phyloP scores from a whole-genome alignment of 2,329 filamentous ascomycete species.

The Talaromyces amestolkiae region DNA sequence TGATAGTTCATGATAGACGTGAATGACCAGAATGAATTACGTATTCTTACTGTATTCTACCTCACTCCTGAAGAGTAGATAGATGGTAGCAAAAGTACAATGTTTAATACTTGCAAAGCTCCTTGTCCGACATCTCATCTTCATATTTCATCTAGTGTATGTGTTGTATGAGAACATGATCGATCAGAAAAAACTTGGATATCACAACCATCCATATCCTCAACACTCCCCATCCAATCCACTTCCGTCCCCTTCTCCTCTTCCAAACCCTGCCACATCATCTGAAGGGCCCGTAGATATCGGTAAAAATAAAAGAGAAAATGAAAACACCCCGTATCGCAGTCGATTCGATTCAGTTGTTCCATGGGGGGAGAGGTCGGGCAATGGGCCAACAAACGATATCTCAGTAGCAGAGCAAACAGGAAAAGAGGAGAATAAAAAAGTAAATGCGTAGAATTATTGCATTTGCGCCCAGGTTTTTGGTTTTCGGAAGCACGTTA shows the following conservation, averaged over 20 bases:
- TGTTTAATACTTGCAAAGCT: not conserved
- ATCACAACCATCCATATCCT: not conserved
- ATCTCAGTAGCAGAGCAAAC: not conserved
- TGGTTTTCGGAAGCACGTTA: conserved; percentile 16
- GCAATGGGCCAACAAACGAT: not conserved
- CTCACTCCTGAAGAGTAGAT: not conserved
- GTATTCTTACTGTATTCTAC: not conserved
- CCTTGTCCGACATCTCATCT: conserved; percentile 10
- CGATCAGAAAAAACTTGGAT: conserved; percentile 3
- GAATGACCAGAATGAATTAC: not conserved
- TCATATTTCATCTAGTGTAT: conserved; percentile 16
- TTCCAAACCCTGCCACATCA: not conserved
- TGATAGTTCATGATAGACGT: not conserved
- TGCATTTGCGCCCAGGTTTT: not conserved
- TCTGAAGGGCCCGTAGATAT: not conserved
- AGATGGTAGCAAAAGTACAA: not conserved
- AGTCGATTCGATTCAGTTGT: no score
- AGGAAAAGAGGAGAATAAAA: not conserved
- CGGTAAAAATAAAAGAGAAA: not conserved
- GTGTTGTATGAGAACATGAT: conserved; percentile 5
- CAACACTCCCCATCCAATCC: not conserved
- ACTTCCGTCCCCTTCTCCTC: conserved; percentile 3
- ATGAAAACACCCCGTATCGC: not conserved
- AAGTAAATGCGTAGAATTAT: not conserved
- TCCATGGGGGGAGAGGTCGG: not conserved